A percentile compares a stretch with the other conserved stretches of the same genome.
Conservation (phyloP, 257 asterid genomes). For the Nemophila menziesii region DNA sequence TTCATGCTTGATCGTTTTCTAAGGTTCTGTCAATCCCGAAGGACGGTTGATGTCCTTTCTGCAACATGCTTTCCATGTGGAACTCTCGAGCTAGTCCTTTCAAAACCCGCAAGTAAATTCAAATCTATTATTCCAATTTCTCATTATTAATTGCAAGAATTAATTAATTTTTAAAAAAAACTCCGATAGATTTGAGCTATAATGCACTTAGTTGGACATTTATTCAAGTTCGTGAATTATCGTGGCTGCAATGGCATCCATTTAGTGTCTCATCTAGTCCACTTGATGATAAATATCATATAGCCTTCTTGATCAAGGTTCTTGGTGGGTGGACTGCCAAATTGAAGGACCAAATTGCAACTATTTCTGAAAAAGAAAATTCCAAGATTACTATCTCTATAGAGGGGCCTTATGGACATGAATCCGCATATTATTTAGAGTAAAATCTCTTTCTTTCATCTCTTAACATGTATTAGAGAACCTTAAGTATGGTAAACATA, state of each 20-base stretch:
- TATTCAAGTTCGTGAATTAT: conserved; percentile 52
- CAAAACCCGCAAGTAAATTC: conserved; percentile 59
- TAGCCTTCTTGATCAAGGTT: conserved; percentile 54
- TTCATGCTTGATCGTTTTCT: conserved; percentile 79
- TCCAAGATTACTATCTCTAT: conserved; percentile 29
- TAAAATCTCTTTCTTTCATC: neutral
- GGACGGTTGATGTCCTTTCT: conserved; percentile 39
- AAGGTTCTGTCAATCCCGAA: conserved; percentile 68
- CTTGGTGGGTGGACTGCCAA: conserved; percentile 54
- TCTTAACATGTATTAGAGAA: too few species aligned
- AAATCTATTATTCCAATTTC: neutral
- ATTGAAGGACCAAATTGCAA: conserved; percentile 25
- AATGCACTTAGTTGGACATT: conserved; percentile 76
- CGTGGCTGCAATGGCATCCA: conserved; percentile 82
- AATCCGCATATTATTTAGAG: conserved; percentile 41
- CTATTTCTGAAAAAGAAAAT: conserved; percentile 16
- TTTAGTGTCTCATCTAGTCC: conserved; percentile 75
- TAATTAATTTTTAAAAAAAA: too few species aligned
- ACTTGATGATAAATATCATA: conserved; percentile 41
- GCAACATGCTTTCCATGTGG: conserved; percentile 60
- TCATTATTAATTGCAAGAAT: too few species aligned
- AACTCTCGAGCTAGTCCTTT: conserved; percentile 53
- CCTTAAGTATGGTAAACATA: too few species aligned
- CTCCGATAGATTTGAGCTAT: conserved; percentile 42
- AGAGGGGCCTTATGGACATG: conserved; percentile 66